Evolutionary conservation across 176 grass and related monocot genomes (phyloP), one percentile per base, ranked within the genome.

Genomic region (Zoysia japonica): DNA sequence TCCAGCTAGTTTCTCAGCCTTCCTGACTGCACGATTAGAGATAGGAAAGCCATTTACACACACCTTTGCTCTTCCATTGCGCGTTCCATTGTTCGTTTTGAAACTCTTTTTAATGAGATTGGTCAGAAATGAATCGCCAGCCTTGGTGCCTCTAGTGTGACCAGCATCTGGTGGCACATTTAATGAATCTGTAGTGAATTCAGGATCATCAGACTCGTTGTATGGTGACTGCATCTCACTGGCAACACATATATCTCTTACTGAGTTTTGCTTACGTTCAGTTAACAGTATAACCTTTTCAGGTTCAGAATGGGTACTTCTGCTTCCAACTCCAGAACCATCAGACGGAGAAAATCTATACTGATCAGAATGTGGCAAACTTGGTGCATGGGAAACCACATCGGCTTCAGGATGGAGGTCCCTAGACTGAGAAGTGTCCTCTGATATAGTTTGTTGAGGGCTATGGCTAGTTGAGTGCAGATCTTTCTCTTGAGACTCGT

Each of bases 31-130:
- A 64, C 84, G 81, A 68, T 99, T 90, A 60, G 82, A 65, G 39
- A 99, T 89, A 81, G 84, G 86, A 89, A 91, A 87, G 35, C 88
- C 88, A 84, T 99, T 99, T 62, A 99, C 73, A 53, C 72, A 93
- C 89, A 99, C 79, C 78, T 77, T 95, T 78, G 68, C 66, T 80
- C 82, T 86, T 68, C 86, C 76, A 68, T 84, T 72, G 10, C 41
- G 82, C 0, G n/a, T 79, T 56, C 77, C 80, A 49, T 91, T 80
- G 60, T 83, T 90, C 57, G 84, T 87, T 76, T 84, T 89, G 77
- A 99, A 90, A 75, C 92, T 91, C 86, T 71, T 99, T 80, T 95
- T 99, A 76, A 99, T 90, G 20, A 99, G 88, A 82, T 92, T 92
- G 37, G 84, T 74, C 7, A 99, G 69, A 72, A 95, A 99, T 41